Base-by-base conservation (phyloP, 169 alveolate genomes). In the Plasmodium vivax region DNA sequence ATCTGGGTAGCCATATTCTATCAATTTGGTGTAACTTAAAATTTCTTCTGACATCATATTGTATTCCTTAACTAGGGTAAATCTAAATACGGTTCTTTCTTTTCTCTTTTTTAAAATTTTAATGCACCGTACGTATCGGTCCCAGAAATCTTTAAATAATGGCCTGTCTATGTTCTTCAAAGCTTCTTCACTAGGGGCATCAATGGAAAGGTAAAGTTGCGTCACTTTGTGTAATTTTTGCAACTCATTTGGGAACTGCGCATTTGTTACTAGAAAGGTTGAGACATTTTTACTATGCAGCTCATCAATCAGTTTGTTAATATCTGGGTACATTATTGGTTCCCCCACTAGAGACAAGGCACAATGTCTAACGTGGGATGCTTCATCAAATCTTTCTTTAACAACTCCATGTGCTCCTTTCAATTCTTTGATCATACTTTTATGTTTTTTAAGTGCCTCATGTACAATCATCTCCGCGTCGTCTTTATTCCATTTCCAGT, bases 261-360 rank as follows among this genome's bases (percentile, higher is more conserved):
- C 99, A 74, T 98, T 98, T 30, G 98, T 97, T 5, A 97, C 99
- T 83, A 98, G 94, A 84, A 98, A 98, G 2, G 98, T 95, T 16
- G 99, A 98, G 19, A 98, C 97, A 45, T 92, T 94, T 36, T 94
- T 75, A 68, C 94, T 87, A 85, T 98, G 99, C 82, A 98, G 95
- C 34, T 94, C 97, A 51, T 79, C 92, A 73, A 98, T 84, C 79
- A 97, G 93, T 93, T 97, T 97, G 91, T 98, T 98, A 87, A 98
- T 97, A 87, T 93, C 96, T 9, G 99, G 98, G 92, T 97, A 98
- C 98, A 97, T 97, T 36, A 98, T 97, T n/a, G 99, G 98, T 94
- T 98, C 99, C 36, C 99, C 99, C 2, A 98, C 98, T 77, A 98
- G 96, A 10, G 98, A 96, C 71, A 97, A 93, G 3, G 98, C 98